Percentiles rank a stretch among this genome's conserved stretches.
Evolutionary conservation across 345 rosid species (phyloP).

Genomic region (Raphanus raphanistrum): DNA sequence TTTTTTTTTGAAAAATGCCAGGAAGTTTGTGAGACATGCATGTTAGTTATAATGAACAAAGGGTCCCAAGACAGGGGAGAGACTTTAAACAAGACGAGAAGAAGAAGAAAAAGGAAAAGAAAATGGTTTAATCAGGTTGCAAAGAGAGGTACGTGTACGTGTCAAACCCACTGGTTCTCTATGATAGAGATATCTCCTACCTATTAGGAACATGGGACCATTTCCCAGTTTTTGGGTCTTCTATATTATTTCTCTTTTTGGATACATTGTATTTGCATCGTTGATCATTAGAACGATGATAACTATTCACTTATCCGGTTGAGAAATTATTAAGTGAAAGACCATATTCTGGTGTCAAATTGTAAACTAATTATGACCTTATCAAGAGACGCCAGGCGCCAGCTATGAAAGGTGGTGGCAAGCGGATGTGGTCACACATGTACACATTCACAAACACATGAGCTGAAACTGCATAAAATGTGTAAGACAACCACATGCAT

Average conservation of each 20-base stretch:
- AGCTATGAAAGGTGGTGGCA: conserved; percentile 26
- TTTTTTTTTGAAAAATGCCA: too few species aligned
- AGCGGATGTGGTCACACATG: conserved; percentile 33
- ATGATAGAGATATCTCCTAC: conserved; percentile 37
- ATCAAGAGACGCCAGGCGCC: conserved; percentile 24
- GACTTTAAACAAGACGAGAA: conserved; percentile 5
- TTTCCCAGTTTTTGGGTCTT: conserved; percentile 23
- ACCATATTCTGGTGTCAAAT: conserved; percentile 5
- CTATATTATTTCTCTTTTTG: conserved; percentile 26
- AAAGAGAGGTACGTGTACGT: conserved; percentile 35
- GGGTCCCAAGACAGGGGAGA: conserved; percentile 28
- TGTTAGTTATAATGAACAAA: conserved; percentile 28
- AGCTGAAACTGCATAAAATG: conserved; percentile 24
- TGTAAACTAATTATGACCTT: conserved; percentile 28
- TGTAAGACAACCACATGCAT: conserved; percentile 41
- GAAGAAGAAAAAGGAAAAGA: not conserved
- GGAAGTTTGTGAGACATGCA: conserved; percentile 17
- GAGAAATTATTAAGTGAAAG: not conserved
- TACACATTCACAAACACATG: conserved; percentile 11
- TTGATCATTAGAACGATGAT: not conserved
- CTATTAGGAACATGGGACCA: conserved; percentile 38
- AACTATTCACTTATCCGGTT: not conserved
- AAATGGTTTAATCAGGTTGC: conserved; percentile 8
- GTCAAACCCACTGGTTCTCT: conserved; percentile 23
- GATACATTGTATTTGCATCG: not conserved